Evolutionary conservation across 73 alveolate genomes (phyloP).

Genomic region (Tetrahymena thermophila): DNA sequence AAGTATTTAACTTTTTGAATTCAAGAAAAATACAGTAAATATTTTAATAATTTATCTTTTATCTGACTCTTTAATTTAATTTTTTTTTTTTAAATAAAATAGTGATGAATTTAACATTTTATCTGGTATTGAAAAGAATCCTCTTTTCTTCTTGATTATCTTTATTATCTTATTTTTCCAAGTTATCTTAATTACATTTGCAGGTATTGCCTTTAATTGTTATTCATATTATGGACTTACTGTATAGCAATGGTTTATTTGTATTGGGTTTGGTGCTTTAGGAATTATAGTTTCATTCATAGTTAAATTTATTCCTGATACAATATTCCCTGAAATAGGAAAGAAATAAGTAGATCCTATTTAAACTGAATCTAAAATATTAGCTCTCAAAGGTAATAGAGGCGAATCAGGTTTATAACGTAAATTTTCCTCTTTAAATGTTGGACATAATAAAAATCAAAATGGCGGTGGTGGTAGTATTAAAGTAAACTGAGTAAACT

Average conservation of each 20-base stretch:
- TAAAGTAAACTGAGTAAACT: not conserved
- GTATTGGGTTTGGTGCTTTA: constrained; percentile 5
- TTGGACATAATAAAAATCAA: not conserved
- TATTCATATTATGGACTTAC: constrained; percentile 27
- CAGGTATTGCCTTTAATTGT: constrained; percentile 26
- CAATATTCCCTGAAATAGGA: not conserved
- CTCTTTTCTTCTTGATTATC: constrained; percentile 9
- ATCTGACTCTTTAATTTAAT: not conserved
- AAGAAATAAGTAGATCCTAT: not conserved
- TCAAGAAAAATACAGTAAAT: constrained; percentile 83
- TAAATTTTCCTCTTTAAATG: not conserved
- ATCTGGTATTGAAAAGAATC: not conserved
- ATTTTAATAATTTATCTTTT: constrained; percentile 38
- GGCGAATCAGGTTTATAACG: not conserved
- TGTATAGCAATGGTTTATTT: constrained; percentile 19
- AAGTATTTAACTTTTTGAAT: constrained; percentile 75
- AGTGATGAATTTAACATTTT: not conserved
- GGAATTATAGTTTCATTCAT: constrained; percentile 11
- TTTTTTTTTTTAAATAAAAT: constrained; percentile 18
- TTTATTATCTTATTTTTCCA: not conserved
- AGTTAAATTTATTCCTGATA: constrained; percentile 24
- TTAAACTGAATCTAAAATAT: not conserved
- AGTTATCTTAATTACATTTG: constrained; percentile 26
- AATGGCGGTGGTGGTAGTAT: not conserved
- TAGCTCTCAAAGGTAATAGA: not conserved